These are phyloP conservation scores for Trichoderma sp. DNA, from an alignment of 2,329 filamentous ascomycete species.

Conservation along the genomic window DNA sequence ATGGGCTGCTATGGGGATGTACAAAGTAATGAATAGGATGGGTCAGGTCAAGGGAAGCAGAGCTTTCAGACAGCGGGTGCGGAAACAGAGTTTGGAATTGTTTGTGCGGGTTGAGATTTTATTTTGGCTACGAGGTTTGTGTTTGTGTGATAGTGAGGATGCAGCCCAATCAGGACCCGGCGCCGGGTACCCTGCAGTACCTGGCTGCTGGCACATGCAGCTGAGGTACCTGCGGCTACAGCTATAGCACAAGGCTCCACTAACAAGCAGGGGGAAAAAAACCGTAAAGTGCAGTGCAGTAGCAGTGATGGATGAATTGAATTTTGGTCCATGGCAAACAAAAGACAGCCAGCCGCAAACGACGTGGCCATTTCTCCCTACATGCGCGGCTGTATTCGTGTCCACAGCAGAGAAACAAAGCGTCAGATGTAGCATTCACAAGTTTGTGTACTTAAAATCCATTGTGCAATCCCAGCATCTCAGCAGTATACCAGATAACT, in stretches of 20 bases:
- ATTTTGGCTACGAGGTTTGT: conserved; percentile 12
- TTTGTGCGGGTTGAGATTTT: conserved; percentile 10
- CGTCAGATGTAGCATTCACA: neutral
- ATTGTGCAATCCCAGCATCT: neutral
- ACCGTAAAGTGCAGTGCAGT: neutral
- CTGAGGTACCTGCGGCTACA: neutral
- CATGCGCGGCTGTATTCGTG: too few species aligned
- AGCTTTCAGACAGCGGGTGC: neutral
- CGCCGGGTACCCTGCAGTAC: neutral
- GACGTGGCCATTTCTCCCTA: neutral
- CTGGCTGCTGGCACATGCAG: neutral
- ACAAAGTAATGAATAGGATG: neutral
- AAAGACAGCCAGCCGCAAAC: neutral
- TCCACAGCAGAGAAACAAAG: neutral
- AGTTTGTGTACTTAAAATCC: neutral
- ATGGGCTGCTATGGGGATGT: neutral
- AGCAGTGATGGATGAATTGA: neutral
- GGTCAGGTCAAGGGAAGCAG: neutral
- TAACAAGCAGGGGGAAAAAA: neutral
- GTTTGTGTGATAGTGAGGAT: conserved; percentile 14
- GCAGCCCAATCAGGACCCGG: conserved; percentile 9
- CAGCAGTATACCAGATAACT: neutral
- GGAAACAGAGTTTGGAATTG: conserved; percentile 2
- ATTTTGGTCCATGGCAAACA: neutral
- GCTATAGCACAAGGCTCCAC: neutral